Evolutionary conservation across 805 yeast species (phyloP), one percentile per base, ranked within the genome.

Genomic region (Ogataea henricii): DNA sequence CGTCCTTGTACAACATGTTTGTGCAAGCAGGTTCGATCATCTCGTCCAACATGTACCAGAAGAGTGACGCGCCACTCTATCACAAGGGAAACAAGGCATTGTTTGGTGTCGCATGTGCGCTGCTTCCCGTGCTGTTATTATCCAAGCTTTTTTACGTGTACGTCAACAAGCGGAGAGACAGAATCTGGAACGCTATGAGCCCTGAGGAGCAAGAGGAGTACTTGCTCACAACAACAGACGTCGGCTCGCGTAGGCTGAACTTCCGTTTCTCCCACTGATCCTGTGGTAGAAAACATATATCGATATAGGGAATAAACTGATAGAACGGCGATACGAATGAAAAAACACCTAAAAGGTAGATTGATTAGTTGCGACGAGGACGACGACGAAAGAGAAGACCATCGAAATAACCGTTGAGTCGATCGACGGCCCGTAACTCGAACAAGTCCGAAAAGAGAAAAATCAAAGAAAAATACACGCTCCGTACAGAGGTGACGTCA

Each of bases 1-100:
- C 88, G 0, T 82, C 89, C 0, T 48, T 85, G 40, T 83, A 79
- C 58, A 85, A 84, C 57, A 82, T 83, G 72, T 76, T 73, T 60
- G 79, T 79, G 0, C 90, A 85, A 59, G 69, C 79, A 0, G 85
- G 82, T 1, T 63, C 70, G 16, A 80, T 85, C 41, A 67, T 77
- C 8, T 67, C 81, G 2, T 68, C 82, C 6, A 78, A 83, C 56
- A 72, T 85, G 6, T 85, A 85, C 63, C 64, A 83, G 40, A 60
- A 62, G 1, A 75, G 72, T 36, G 91, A 85, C 58, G 68, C 67
- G 35, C 91, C 91, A 1, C 58, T 72, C 27, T 86, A 86, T 58
- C 72, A 72, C 34, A 64, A 75, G 18, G 92, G 90, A 36, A 83
- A 85, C 52, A 49, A 53, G 12, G 69, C 60, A 17, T 66, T 78